Base-by-base conservation (phyloP, 1,139 yeast species). In the Eremothecium coryli region DNA sequence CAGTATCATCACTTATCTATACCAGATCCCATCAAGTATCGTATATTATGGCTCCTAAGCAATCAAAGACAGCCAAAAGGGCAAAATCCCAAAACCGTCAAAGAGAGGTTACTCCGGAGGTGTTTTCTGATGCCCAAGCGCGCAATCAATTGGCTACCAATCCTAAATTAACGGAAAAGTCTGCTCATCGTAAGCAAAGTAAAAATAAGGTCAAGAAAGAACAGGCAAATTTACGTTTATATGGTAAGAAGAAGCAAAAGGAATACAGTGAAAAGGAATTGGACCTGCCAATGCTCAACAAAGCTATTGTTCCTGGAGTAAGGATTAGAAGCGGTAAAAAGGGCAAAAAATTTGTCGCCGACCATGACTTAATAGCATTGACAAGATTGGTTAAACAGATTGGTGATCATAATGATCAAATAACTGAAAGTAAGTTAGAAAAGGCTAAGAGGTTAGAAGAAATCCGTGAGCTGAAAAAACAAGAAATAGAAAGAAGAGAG, bases 371-470 rank as follows among this genome's bases (percentile, higher is more conserved):
- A 22, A 62, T 82, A 50, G 70, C 74, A 32, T 49, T 78, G 54
- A 72, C 68, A 42, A 69, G 93, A 58, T 68, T 90, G 44, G 76
- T 86, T 34, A 77, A 75, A 49, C 73, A 81, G 21, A 86, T 90
- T 35, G 85, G 86, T 48, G 94, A 86, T 52, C 74, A 78, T 42
- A 70, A 78, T 46, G 96, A 88, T 49, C 70, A 74, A 33, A 73
- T 75, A n/a, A 79, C 82, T 50, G 95, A 93, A 51, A 81, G 94
- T 47, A 88, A 86, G 59, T 66, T 90, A 41, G 98, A 90, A 56
- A 82, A 82, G 55, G 78, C 94, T 2, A 73, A 85, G 51, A 78
- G 94, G 57, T 66, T 90, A 34, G 97, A 90, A 57, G 94, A 82
- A 50, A 73, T 90, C 44, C 70, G 98, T 53, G 95, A 84, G 34